These are phyloP conservation scores for Oidium heveae DNA, from an alignment of 2,329 filamentous ascomycete species.

Conservation along the genomic window DNA sequence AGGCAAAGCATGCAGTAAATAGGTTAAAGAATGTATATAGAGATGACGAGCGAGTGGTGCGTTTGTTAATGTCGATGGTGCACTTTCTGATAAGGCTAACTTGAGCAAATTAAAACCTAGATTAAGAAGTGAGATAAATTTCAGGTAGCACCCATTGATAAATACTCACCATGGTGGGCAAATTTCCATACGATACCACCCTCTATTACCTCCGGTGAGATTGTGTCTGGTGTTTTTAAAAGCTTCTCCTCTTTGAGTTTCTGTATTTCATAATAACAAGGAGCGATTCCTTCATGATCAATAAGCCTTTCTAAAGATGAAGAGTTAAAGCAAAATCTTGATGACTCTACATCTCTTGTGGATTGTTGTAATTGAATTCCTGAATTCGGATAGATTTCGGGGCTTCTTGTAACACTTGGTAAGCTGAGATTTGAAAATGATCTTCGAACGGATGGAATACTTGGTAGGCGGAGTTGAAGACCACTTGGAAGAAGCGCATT, in stretches of 20 bases:
- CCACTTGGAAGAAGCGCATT: constrained; percentile 27
- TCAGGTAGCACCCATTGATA: no score
- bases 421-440: constrained; percentile 14
- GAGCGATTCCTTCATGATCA: constrained; percentile 4
- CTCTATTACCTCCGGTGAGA: constrained; percentile 1
- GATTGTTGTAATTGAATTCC: not conserved
- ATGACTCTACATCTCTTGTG: constrained; percentile 9
- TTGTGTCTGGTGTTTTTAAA: constrained; percentile 5
- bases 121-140: not conserved
- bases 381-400: constrained; percentile 10
- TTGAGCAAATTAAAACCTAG: constrained; percentile 22
- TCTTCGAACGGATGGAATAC: constrained; percentile 23
- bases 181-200: constrained; percentile 25
- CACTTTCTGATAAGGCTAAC: constrained; percentile 20
- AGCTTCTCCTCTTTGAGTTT: not conserved
- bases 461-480: constrained; percentile 24
- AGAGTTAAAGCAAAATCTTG: constrained; percentile 7
- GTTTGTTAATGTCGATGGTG: constrained; percentile 14
- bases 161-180: constrained; percentile 21
- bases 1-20: constrained; percentile 38
- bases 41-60: constrained; percentile 29
- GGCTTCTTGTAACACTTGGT: constrained; percentile 2
- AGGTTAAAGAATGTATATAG: constrained; percentile 37
- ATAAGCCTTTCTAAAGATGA: constrained; percentile 7
- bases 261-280: constrained; percentile 4